Evolutionary conservation across 108 stramenopile species (phyloP).

Genomic region (Conticribra guillardii): DNA sequence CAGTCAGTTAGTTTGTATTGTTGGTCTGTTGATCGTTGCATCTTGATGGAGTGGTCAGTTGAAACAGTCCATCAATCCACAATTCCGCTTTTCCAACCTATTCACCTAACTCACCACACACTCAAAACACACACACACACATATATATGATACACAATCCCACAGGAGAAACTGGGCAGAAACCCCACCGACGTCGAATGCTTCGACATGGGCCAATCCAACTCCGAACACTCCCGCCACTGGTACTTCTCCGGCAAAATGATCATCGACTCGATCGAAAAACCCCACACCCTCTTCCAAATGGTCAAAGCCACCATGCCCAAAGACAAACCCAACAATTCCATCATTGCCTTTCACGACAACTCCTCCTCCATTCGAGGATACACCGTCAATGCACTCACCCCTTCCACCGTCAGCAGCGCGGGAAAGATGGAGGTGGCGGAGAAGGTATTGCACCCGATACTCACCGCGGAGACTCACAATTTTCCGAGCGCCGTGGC

Average conservation of each 20-base stretch:
- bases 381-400: conserved; percentile 72
- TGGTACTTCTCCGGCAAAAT: conserved; percentile 99
- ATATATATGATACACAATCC: background rate
- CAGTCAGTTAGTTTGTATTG: background rate
- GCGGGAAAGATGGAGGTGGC: conserved; percentile 64
- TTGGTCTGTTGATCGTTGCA: conserved; percentile 3
- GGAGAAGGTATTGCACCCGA: conserved; percentile 86
- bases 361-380: conserved; percentile 96
- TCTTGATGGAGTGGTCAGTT: background rate
- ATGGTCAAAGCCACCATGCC: conserved; percentile 97
- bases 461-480: conserved; percentile 99
- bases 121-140: background rate
- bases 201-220: conserved; percentile 98
- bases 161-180: conserved; percentile 88
- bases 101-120: background rate
- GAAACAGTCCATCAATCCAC: too few relatives aligned
- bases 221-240: conserved; percentile 98
- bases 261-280: conserved; percentile 97
- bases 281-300: conserved; percentile 92
- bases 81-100: too few relatives aligned
- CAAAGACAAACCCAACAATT: conserved; percentile 80
- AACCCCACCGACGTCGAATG: conserved; percentile 99
- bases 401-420: conserved; percentile 55
- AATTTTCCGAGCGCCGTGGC: conserved; percentile 99
- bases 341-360: conserved; percentile 98